A percentile compares a stretch with the other conserved stretches of the same genome.
Conservation (phyloP, 1,284 basidiomycete genomes). For the Mycena citricolor region DNA sequence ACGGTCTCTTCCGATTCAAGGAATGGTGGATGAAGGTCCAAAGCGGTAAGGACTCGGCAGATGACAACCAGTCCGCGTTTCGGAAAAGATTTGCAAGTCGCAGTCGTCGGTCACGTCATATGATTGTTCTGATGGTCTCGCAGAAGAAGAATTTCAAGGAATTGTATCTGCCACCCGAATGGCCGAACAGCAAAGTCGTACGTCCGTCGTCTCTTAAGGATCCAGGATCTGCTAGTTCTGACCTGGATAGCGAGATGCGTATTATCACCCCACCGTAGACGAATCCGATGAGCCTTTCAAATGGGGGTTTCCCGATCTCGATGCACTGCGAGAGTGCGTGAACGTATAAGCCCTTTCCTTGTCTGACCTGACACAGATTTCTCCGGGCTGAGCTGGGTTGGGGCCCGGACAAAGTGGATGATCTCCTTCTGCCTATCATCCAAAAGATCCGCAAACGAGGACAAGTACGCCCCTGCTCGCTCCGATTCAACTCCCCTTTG, state of each 20-base stretch:
- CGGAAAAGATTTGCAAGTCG: constrained; percentile 79
- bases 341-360: not conserved
- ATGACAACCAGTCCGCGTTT: constrained; percentile 76
- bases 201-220: constrained; percentile 29
- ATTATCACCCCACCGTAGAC: constrained; percentile 89
- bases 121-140: constrained; percentile 4
- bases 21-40: constrained; percentile 98
- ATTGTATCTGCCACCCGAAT: constrained; percentile 77
- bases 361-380: constrained; percentile 53
- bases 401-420: constrained; percentile 86
- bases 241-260: constrained; percentile 78
- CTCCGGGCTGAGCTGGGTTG: constrained; percentile 86
- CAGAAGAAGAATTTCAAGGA: constrained; percentile 91
- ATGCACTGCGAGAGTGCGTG: constrained; percentile 79
- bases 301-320: constrained; percentile 96
- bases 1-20: constrained; percentile 84
- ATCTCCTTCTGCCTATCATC: constrained; percentile 90
- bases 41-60: constrained; percentile 75
- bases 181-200: constrained; percentile 91
- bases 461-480: constrained; percentile 46
- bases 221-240: constrained; percentile 4
- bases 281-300: constrained; percentile 92
- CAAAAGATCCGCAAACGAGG: constrained; percentile 83
- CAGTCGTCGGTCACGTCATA: not conserved
- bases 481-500: not conserved